phyloP scores from a whole-genome alignment of 2,329 filamentous ascomycete species.

The Neofusicoccum parvum region DNA sequence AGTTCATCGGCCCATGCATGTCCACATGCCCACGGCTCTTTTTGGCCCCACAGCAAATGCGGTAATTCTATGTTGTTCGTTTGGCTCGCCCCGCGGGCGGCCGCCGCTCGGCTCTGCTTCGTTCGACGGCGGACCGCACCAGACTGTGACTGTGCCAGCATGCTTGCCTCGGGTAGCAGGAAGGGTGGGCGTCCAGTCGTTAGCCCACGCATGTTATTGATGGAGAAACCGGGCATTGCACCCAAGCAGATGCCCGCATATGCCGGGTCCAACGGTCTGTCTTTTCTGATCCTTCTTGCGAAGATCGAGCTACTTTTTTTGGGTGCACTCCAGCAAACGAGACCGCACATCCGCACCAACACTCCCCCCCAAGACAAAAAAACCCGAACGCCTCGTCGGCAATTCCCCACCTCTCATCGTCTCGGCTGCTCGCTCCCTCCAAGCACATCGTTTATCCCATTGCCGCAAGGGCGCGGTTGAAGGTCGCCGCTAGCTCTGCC shows the following conservation, averaged over 20 bases:
- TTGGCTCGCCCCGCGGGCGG: background rate
- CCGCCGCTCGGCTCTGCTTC: conserved; percentile 3
- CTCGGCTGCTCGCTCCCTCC: background rate
- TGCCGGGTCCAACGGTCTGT: conserved; percentile 10
- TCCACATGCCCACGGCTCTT: background rate
- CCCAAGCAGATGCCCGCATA: background rate
- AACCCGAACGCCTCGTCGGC: conserved; percentile 11
- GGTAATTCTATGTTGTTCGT: conserved; percentile 8
- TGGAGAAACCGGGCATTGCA: background rate
- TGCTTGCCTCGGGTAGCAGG: background rate
- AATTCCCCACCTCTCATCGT: background rate
- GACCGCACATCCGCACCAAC: background rate
- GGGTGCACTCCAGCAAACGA: background rate
- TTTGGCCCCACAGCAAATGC: conserved; percentile 1
- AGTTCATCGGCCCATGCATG: conserved; percentile 9
- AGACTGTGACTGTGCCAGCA: background rate
- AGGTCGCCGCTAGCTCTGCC: conserved; percentile 62
- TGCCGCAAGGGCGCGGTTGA: conserved; percentile 70
- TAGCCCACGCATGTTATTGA: conserved; percentile 7
- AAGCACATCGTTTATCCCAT: conserved; percentile 31
- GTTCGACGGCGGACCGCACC: background rate
- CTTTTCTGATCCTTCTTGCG: conserved; percentile 14
- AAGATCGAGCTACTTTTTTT: conserved; percentile 16
- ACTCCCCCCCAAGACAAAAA: background rate
- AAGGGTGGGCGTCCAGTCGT: background rate